These are phyloP conservation scores for Tolypocladium endophyticum DNA, from an alignment of 2,329 filamentous ascomycete genomes.

Conservation along the genomic window DNA sequence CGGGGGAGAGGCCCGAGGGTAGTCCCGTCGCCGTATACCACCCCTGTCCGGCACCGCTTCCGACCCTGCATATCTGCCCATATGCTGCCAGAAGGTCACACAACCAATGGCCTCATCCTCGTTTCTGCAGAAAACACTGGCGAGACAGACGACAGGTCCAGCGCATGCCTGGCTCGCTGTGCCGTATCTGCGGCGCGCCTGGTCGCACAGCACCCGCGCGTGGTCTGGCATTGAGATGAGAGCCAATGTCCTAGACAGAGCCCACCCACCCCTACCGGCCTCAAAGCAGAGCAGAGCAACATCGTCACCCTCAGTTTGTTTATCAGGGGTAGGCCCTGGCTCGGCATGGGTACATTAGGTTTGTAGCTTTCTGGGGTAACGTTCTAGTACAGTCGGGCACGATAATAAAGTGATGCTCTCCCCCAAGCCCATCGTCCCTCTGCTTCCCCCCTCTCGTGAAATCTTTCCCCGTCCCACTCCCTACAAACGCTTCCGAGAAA, in stretches of 20 bases:
- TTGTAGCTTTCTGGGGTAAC: not conserved
- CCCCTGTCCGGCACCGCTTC: not conserved
- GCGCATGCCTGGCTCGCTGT: not conserved
- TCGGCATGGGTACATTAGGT: not conserved
- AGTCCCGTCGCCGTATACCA: not conserved
- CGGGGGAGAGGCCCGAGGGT: not conserved
- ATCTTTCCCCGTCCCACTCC: not conserved
- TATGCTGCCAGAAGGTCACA: not conserved
- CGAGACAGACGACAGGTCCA: not conserved
- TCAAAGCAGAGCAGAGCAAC: not conserved
- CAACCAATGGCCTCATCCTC: not conserved
- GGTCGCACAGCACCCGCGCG: not conserved
- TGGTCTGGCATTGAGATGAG: not conserved
- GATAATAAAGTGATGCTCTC: slow-evolving; percentile 1
- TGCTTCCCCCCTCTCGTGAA: not conserved
- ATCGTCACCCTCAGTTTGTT: not conserved
- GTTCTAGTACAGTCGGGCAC: not conserved
- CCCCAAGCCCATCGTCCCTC: not conserved
- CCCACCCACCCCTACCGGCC: not conserved
- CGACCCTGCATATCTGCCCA: not conserved
- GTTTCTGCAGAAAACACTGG: not conserved
- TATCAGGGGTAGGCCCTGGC: not conserved
- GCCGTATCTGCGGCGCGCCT: not conserved
- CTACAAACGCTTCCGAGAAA: not conserved
- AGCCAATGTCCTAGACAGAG: not conserved